Conservation (phyloP, 495 filamentous ascomycete species). For the Hyaloscypha bicolor region DNA sequence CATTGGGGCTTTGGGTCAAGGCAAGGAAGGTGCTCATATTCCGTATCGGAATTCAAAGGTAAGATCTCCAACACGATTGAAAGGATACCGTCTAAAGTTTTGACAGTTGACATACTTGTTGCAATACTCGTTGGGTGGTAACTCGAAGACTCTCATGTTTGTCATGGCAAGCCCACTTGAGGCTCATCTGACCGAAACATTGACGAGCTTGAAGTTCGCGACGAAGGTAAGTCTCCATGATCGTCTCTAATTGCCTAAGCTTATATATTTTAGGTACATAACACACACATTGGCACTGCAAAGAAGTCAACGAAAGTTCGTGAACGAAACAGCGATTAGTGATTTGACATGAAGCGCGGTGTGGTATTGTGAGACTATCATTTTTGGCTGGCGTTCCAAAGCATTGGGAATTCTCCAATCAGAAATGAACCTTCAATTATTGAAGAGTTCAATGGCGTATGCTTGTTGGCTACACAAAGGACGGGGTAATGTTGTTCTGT, state of each 20-base stretch:
- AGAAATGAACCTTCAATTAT: neutral
- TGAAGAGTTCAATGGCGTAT: neutral
- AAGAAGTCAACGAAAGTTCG: constrained; percentile 69
- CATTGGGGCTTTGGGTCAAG: constrained; percentile 84
- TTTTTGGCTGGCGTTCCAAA: neutral
- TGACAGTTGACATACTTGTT: constrained; percentile 87
- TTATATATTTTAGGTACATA: constrained; percentile 59
- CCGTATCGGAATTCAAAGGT: constrained; percentile 97
- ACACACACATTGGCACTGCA: constrained; percentile 86
- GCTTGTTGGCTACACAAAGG: neutral
- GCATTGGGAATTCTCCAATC: neutral
- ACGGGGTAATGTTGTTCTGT: neutral
- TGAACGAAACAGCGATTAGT: constrained; percentile 8
- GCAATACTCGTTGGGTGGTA: constrained; percentile 92
- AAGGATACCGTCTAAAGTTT: constrained; percentile 11
- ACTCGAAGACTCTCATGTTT: constrained; percentile 98
- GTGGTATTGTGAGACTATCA: neutral
- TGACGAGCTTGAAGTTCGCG: constrained; percentile 95
- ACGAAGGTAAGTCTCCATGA: constrained; percentile 65
- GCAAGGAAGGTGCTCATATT: constrained; percentile 82
- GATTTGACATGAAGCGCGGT: neutral
- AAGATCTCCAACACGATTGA: constrained; percentile 25
- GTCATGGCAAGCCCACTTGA: constrained; percentile 95
- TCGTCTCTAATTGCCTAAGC: constrained; percentile 1
- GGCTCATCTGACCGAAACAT: constrained; percentile 88